phyloP scores from a whole-genome alignment of 768 basidiomycete genomes.

The Hypsizygus marmoreus region DNA sequence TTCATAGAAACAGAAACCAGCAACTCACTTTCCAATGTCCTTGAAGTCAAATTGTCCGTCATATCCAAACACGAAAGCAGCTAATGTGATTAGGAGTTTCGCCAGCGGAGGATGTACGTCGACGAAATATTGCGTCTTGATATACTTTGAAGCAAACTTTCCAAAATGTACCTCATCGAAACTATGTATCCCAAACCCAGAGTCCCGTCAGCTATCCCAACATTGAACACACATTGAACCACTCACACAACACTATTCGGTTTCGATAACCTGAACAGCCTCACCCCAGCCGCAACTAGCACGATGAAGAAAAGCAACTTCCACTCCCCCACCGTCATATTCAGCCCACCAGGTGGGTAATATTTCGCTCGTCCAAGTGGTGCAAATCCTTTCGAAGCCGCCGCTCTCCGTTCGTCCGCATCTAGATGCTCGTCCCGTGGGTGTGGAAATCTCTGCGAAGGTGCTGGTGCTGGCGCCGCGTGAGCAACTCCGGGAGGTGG shows the following conservation, averaged over 20 bases:
- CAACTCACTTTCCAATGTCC: constrained; percentile 89
- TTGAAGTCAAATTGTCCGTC: constrained; percentile 96
- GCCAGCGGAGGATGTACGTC: constrained; percentile 98
- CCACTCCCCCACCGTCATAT: constrained; percentile 72
- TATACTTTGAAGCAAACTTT: constrained; percentile 93
- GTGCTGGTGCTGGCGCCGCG: constrained; percentile 35
- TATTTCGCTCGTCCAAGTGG: constrained; percentile 50
- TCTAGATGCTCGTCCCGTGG: constrained; percentile 66
- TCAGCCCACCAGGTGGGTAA: constrained; percentile 61
- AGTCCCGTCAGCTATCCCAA: constrained; percentile 3
- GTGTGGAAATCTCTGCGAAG: constrained; percentile 64
- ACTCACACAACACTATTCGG: constrained; percentile 93
- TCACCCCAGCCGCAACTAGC: constrained; percentile 75
- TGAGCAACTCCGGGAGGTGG: constrained; percentile 54
- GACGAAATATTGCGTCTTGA: constrained; percentile 88
- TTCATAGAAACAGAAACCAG: neutral
- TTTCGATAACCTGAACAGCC: constrained; percentile 81
- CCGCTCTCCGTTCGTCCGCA: constrained; percentile 70
- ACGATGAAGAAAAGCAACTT: constrained; percentile 69
- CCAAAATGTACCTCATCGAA: constrained; percentile 99
- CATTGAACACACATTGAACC: neutral
- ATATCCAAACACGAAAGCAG: constrained; percentile 84
- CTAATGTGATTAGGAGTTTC: constrained; percentile 91
- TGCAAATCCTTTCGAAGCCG: constrained; percentile 64
- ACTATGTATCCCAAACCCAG: constrained; percentile 37